These are phyloP conservation scores for Xerocomellus chrysenteron DNA, from an alignment of 768 basidiomycete genomes.

Conservation along the genomic window DNA sequence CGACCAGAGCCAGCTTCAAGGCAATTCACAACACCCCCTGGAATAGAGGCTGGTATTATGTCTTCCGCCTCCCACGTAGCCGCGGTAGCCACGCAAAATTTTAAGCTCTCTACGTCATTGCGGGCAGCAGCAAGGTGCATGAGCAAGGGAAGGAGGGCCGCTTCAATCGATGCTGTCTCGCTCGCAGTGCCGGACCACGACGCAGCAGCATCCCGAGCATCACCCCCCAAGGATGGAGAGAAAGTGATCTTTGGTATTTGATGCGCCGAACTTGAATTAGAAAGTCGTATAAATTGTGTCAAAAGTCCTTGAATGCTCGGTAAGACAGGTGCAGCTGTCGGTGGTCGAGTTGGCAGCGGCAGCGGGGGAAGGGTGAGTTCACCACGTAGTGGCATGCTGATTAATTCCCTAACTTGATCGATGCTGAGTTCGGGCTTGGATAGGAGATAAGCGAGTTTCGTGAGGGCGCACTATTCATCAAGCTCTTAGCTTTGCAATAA, in stretches of 20 bases:
- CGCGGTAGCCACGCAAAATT: constrained; percentile 52
- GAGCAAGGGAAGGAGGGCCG: constrained; percentile 71
- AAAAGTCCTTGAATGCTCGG: constrained; percentile 66
- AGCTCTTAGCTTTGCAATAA: not conserved
- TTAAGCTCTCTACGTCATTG: constrained; percentile 62
- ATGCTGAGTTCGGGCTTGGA: constrained; percentile 77
- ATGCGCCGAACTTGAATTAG: constrained; percentile 41
- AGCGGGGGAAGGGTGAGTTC: constrained; percentile 68
- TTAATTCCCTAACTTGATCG: constrained; percentile 68
- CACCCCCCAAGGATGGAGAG: constrained; percentile 36
- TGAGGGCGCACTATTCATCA: constrained; percentile 69
- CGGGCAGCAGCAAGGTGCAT: constrained; percentile 76
- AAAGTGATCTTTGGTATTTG: constrained; percentile 38
- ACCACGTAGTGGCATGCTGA: constrained; percentile 80
- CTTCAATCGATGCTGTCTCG: constrained; percentile 68
- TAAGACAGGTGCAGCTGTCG: constrained; percentile 44
- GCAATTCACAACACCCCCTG: constrained; percentile 72
- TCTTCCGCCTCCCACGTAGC: constrained; percentile 25
- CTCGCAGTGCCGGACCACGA: constrained; percentile 79
- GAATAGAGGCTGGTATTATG: constrained; percentile 33
- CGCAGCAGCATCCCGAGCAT: constrained; percentile 46
- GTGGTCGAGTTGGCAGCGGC: constrained; percentile 42
- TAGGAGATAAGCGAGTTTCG: constrained; percentile 87
- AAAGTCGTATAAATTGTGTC: constrained; percentile 66
- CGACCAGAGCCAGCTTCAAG: constrained; percentile 68